Evolutionary conservation across 129 eudicot species (phyloP).

Genomic region (Silybum marianum): DNA sequence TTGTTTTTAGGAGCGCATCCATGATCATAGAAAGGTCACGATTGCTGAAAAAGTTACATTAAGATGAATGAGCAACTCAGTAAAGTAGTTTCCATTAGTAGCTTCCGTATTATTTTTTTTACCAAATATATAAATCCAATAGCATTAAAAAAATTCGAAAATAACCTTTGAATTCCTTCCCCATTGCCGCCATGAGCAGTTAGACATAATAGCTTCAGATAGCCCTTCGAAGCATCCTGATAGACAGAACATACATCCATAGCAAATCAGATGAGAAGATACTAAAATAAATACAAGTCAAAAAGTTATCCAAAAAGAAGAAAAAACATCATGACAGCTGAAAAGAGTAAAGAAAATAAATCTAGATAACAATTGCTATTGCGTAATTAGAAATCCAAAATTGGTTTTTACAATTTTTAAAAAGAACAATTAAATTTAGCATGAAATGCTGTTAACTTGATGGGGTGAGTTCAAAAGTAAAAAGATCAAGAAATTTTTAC

Average conservation of each 20-base stretch:
- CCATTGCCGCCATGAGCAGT: slow-evolving; percentile 90
- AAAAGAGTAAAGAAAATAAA: not conserved
- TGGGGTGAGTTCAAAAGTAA: not conserved
- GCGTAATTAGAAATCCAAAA: not conserved
- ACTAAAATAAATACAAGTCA: not conserved
- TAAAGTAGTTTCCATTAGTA: not conserved
- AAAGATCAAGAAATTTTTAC: no score
- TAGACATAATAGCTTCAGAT: slow-evolving; percentile 81
- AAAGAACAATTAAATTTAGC: not conserved
- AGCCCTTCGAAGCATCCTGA: slow-evolving; percentile 94
- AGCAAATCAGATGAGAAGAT: not conserved
- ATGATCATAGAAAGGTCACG: slow-evolving; percentile 96
- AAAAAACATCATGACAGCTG: not conserved
- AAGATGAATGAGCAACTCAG: slow-evolving; percentile 10
- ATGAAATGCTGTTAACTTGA: not conserved
- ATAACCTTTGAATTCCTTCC: slow-evolving; percentile 90
- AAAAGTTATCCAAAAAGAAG: not conserved
- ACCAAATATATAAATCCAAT: not conserved
- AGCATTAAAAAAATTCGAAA: not conserved
- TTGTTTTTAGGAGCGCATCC: slow-evolving; percentile 85
- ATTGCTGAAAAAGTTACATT: slow-evolving; percentile 53
- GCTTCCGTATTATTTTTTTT: slow-evolving; percentile 24
- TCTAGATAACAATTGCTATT: not conserved
- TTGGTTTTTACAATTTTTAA: not conserved
- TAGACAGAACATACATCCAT: not conserved